phyloP scores from a whole-genome alignment of 257 asterid genomes.

The Solanum sparsipilum region DNA sequence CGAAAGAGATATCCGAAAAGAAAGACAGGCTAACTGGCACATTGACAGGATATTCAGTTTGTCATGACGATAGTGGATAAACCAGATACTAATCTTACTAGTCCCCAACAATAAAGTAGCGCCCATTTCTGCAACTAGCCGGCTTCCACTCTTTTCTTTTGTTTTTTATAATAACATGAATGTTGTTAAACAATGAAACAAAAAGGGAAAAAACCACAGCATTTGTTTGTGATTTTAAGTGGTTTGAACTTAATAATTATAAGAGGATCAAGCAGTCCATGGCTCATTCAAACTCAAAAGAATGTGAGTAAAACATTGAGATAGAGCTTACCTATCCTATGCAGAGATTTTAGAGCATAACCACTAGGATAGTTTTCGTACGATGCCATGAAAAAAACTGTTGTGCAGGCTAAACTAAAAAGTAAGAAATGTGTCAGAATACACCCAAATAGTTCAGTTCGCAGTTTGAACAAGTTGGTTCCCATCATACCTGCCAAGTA shows the following conservation, averaged over 20 bases:
- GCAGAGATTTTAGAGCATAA: slow-evolving; percentile 61
- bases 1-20: neutral
- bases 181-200: neutral
- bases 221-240: neutral
- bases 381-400: slow-evolving; percentile 67
- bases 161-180: neutral
- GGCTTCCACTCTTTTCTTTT: neutral
- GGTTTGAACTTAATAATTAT: neutral
- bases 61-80: neutral
- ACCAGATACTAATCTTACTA: neutral
- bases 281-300: neutral
- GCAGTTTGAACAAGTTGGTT: neutral
- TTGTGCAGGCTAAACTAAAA: slow-evolving; percentile 82
- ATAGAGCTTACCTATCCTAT: slow-evolving; percentile 50
- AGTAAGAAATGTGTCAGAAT: slow-evolving; percentile 30
- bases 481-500: slow-evolving; percentile 56
- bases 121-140: neutral
- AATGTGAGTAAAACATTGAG: slow-evolving; percentile 2
- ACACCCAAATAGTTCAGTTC: neutral
- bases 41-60: neutral
- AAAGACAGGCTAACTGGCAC: neutral
- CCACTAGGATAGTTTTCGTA: slow-evolving; percentile 94
- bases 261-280: neutral
- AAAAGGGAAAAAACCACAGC: neutral
- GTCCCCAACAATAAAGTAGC: neutral